A percentile compares a stretch with the other conserved stretches of the same genome.
phyloP scores from a whole-genome alignment of 148 eudicot species.

The Drosera capensis region DNA sequence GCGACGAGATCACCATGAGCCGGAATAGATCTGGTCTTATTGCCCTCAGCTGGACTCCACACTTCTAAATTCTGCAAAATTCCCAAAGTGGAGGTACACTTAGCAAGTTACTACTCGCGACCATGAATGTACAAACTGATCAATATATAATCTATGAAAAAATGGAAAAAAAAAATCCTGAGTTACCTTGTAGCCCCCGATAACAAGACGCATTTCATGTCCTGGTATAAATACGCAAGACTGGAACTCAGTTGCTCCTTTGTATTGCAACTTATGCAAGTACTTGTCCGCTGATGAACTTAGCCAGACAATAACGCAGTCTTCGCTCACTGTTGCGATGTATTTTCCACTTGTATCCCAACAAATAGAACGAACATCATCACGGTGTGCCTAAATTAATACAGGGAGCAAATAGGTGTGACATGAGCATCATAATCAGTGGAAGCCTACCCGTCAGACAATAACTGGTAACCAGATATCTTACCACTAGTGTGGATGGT shows the following conservation, averaged over 20 bases:
- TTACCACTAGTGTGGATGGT: too few species aligned
- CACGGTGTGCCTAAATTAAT: constrained; percentile 40
- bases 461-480: too few species aligned
- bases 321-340: constrained; percentile 35
- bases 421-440: background rate
- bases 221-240: constrained; percentile 42
- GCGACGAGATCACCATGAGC: constrained; percentile 23
- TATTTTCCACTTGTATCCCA: constrained; percentile 37
- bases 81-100: background rate
- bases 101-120: background rate
- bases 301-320: constrained; percentile 36
- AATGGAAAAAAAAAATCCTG: too few species aligned
- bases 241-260: constrained; percentile 20
- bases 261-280: constrained; percentile 20
- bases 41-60: constrained; percentile 30
- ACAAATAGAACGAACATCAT: constrained; percentile 27
- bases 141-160: background rate
- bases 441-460: constrained; percentile 8
- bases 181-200: constrained; percentile 43
- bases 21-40: constrained; percentile 6
- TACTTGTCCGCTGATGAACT: constrained; percentile 13
- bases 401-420: too few species aligned
- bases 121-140: background rate
- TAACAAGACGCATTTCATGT: constrained; percentile 13
- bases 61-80: constrained; percentile 22